phyloP scores from a whole-genome alignment of 106 monocot genomes.

The Gastrodia elata region DNA sequence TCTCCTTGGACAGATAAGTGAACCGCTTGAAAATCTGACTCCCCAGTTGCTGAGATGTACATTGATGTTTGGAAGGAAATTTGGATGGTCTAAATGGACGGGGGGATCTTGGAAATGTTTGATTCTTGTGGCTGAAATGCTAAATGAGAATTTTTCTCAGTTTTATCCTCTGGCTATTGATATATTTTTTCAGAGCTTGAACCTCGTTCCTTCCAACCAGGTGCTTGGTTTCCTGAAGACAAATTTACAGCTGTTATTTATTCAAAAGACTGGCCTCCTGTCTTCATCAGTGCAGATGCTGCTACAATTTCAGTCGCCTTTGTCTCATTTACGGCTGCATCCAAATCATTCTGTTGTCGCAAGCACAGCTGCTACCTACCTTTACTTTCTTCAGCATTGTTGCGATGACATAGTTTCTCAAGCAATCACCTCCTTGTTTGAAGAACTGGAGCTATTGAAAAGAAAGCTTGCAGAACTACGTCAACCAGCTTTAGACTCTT shows the following conservation, averaged over 20 bases:
- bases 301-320: slow-evolving; percentile 45
- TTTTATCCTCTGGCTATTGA: slow-evolving; percentile 47
- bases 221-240: slow-evolving; percentile 53
- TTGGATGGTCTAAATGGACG: slow-evolving; percentile 56
- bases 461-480: slow-evolving; percentile 29
- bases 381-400: slow-evolving; percentile 65
- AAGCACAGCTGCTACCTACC: slow-evolving; percentile 48
- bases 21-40: slow-evolving; percentile 46
- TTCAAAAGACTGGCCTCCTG: slow-evolving; percentile 59
- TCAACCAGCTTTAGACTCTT: neutral
- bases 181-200: slow-evolving; percentile 61
- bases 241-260: slow-evolving; percentile 63
- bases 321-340: slow-evolving; percentile 81
- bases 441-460: slow-evolving; percentile 63
- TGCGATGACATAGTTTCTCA: slow-evolving; percentile 45
- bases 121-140: slow-evolving; percentile 59
- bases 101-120: slow-evolving; percentile 62
- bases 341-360: slow-evolving; percentile 70
- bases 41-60: slow-evolving; percentile 62
- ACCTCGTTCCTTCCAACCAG: slow-evolving; percentile 26
- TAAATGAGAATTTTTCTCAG: slow-evolving; percentile 62
- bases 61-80: slow-evolving; percentile 35
- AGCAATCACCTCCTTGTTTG: slow-evolving; percentile 40
- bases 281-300: slow-evolving; percentile 46
- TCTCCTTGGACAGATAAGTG: slow-evolving; percentile 33